phyloP scores from a whole-genome alignment of 2,329 filamentous ascomycete genomes.

The Dendrostoma leiphaemia region DNA sequence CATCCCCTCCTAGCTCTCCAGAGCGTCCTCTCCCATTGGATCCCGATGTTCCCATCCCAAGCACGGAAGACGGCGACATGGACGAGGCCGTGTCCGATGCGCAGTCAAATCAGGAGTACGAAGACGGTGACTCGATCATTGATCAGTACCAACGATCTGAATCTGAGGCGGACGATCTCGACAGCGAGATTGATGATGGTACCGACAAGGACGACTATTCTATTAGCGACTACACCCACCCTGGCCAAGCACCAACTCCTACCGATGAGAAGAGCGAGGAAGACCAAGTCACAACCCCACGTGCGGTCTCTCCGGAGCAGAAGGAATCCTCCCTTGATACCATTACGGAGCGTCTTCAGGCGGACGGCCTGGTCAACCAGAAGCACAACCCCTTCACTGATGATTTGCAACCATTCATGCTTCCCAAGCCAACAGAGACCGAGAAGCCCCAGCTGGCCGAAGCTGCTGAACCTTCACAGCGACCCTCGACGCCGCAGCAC shows the following conservation, averaged over 20 bases:
- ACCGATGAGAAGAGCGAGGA: slow-evolving; percentile 25
- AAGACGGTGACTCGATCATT: slow-evolving; percentile 66
- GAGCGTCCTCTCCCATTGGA: slow-evolving; percentile 65
- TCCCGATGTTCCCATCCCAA: slow-evolving; percentile 87
- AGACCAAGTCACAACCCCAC: slow-evolving; percentile 55
- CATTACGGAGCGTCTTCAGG: slow-evolving; percentile 29
- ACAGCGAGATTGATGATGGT: slow-evolving; percentile 32
- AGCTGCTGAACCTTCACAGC: slow-evolving; percentile 34
- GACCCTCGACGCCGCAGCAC: slow-evolving; percentile 49
- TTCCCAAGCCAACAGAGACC: slow-evolving; percentile 38
- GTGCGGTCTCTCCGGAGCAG: slow-evolving; percentile 39
- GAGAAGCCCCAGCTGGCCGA: slow-evolving; percentile 35
- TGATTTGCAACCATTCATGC: slow-evolving; percentile 46
- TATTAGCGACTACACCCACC: slow-evolving; percentile 57
- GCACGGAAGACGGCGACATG: slow-evolving; percentile 69
- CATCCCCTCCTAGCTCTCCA: slow-evolving; percentile 58
- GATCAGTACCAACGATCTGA: slow-evolving; percentile 62
- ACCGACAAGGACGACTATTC: slow-evolving; percentile 49
- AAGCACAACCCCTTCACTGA: slow-evolving; percentile 36
- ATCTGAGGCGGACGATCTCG: slow-evolving; percentile 31
- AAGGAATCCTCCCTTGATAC: slow-evolving; percentile 24
- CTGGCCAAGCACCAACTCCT: slow-evolving; percentile 28
- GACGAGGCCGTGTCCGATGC: slow-evolving; percentile 61
- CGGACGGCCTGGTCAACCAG: slow-evolving; percentile 28
- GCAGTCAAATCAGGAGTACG: slow-evolving; percentile 42